A percentile compares a stretch with the other conserved stretches of the same genome.
These are phyloP conservation scores for Mollisia scopiformis DNA, from an alignment of 2,329 filamentous ascomycete species.

Conservation along the genomic window DNA sequence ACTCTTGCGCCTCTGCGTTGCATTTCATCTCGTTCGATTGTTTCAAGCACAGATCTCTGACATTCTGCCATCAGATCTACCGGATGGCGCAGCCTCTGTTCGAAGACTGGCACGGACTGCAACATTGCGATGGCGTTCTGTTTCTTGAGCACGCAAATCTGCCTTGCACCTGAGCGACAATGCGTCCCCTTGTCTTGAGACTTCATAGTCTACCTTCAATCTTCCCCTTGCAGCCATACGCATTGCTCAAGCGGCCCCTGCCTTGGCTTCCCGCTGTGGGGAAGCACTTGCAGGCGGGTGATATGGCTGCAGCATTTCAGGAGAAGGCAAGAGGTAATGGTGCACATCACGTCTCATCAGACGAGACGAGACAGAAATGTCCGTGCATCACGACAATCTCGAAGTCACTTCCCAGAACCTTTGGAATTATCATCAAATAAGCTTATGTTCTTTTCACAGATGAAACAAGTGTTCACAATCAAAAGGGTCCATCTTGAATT, in stretches of 20 bases:
- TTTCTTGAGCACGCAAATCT: background rate
- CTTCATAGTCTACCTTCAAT: slow-evolving; percentile 7
- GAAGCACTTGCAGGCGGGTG: background rate
- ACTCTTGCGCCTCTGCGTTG: background rate
- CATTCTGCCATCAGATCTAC: background rate
- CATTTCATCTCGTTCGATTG: background rate
- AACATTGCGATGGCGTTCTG: background rate
- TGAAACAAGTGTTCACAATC: background rate
- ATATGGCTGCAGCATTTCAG: slow-evolving; percentile 11
- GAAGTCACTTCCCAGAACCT: background rate
- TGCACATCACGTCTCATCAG: slow-evolving; percentile 13
- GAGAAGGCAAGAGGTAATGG: slow-evolving; percentile 2
- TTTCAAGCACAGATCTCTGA: background rate
- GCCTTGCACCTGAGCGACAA: background rate
- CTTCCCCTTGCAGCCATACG: background rate
- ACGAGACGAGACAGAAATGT: slow-evolving; percentile 9
- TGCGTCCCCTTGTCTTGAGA: slow-evolving; percentile 1
- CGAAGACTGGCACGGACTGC: background rate
- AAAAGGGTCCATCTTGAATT: background rate
- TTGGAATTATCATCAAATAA: background rate
- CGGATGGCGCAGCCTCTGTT: background rate
- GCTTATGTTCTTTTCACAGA: background rate
- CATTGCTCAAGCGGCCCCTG: background rate
- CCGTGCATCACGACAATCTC: slow-evolving; percentile 11
- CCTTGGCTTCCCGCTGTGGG: slow-evolving; percentile 9